A percentile compares a stretch with the other conserved stretches of the same genome.
These are phyloP conservation scores for Candida silvicultrix DNA, from an alignment of 805 yeast genomes.

Conservation along the genomic window DNA sequence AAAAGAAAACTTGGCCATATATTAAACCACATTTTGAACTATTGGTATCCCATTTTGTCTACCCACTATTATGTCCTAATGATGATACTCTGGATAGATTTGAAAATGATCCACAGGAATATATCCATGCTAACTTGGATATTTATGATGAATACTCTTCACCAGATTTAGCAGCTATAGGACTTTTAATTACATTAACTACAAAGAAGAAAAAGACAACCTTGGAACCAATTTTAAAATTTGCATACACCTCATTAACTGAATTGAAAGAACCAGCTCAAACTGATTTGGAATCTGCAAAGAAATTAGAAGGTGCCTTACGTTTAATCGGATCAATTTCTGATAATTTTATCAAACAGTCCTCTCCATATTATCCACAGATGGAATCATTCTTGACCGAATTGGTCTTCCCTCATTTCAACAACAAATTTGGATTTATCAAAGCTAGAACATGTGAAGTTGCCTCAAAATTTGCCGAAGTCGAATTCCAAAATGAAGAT, in stretches of 20 bases:
- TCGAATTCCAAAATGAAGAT: slow-evolving; percentile 40
- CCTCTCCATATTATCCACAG: slow-evolving; percentile 52
- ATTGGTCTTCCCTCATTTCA: slow-evolving; percentile 68
- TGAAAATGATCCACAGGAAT: slow-evolving; percentile 86
- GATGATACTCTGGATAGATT: slow-evolving; percentile 65
- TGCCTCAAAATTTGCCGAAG: slow-evolving; percentile 55
- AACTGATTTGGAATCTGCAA: slow-evolving; percentile 40
- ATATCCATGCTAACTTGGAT: slow-evolving; percentile 68
- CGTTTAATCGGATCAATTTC: slow-evolving; percentile 73
- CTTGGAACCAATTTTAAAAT: slow-evolving; percentile 53
- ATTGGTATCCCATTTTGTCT: slow-evolving; percentile 64
- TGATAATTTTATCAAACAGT: slow-evolving; percentile 45
- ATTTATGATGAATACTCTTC: slow-evolving; percentile 53
- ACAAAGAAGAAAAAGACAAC: slow-evolving; percentile 58
- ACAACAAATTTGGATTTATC: slow-evolving; percentile 56
- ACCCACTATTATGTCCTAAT: slow-evolving; percentile 68
- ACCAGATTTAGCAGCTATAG: slow-evolving; percentile 76
- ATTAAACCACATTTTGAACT: slow-evolving; percentile 61
- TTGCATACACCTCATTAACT: slow-evolving; percentile 45
- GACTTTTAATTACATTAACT: slow-evolving; percentile 65
- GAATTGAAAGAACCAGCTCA: slow-evolving; percentile 26
- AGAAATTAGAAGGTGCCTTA: slow-evolving; percentile 71
- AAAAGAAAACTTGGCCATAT: slow-evolving; percentile 57
- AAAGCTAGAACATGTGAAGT: slow-evolving; percentile 71
- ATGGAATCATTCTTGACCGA: slow-evolving; percentile 63